These are phyloP conservation scores for Pythium scleroteichum DNA, from an alignment of 352 stramenopile species.

Conservation along the genomic window DNA sequence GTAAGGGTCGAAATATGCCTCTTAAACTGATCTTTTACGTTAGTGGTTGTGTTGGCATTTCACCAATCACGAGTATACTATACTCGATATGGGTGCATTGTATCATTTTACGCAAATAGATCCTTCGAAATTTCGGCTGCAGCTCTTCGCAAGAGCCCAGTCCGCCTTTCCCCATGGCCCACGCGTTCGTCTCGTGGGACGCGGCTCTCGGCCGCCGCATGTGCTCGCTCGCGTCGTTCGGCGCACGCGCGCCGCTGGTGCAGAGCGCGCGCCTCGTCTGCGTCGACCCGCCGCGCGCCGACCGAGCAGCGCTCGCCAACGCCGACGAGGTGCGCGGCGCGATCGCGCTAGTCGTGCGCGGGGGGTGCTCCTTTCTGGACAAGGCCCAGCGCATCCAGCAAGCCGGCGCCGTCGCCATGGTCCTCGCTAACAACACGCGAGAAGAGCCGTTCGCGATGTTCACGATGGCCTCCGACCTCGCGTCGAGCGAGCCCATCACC, in stretches of 20 bases:
- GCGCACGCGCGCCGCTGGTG: slow-evolving; percentile 31
- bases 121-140: slow-evolving; percentile 1
- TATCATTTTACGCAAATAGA: background rate
- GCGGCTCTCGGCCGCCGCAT: slow-evolving; percentile 35
- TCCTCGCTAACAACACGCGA: slow-evolving; percentile 56
- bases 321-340: slow-evolving; percentile 42
- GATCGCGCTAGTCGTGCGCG: slow-evolving; percentile 66
- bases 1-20: no score
- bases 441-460: slow-evolving; percentile 61
- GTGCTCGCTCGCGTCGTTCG: slow-evolving; percentile 69
- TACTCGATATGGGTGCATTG: slow-evolving; percentile 19
- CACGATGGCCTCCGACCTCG: slow-evolving; percentile 48
- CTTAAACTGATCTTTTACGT: no score
- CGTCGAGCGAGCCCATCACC: slow-evolving; percentile 22
- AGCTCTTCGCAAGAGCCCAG: background rate
- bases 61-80: background rate
- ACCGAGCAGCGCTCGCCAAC: slow-evolving; percentile 51
- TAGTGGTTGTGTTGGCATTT: no score
- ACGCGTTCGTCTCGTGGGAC: slow-evolving; percentile 64
- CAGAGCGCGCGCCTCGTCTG: slow-evolving; percentile 44
- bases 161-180: slow-evolving; percentile 23
- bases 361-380: slow-evolving; percentile 65
- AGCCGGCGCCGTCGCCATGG: slow-evolving; percentile 56
- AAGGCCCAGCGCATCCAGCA: slow-evolving; percentile 62
- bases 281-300: slow-evolving; percentile 58